Evolutionary conservation across 176 grass and related monocot genomes (phyloP), one percentile per base, ranked within the genome.

Genomic region (Thinopyrum elongatum): DNA sequence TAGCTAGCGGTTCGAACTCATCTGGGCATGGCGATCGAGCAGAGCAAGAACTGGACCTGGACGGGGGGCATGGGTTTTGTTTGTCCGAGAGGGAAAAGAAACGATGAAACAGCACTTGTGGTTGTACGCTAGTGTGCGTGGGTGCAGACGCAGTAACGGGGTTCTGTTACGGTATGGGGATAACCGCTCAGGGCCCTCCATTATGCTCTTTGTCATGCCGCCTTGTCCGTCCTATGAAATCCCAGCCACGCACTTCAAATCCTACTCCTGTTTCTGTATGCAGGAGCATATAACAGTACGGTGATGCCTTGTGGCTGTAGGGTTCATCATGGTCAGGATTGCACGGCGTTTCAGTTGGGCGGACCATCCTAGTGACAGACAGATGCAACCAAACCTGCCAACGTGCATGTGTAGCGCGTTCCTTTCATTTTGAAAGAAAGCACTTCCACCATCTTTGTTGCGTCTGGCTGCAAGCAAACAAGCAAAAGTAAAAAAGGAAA

Each of bases 161-260:
- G 58, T 87, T 26, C 36, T 42, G 69, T 72, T 90, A 64, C 34
- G 65, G 65, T 83, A 72, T 66, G 73, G 75, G 71, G 28, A 41
- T 69, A 51, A 86, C 36, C 30, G 57, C 55, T 65, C 59, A 79
- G 42, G 80, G 80, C 75, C 80, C 58, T 83, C 80, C 67, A 68
- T 49, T 60, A 87, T 84, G 89, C 89, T 87, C 51, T 83, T 79
- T 90, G 80, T 83, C 80, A 90, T 80, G 66, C 80, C 65, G 33
- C 67, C 74, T 47, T 87, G 84, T 80, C 83, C 83, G 84, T 80
- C 83, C 83, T 11, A 78, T 12, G n/a, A 76, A 80, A 76, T 53
- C 28, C 38, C 38, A 44, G 70, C 70, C 70, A 74, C 8, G 59
- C 76, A 31, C 15, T 76, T 7, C 22, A 36, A 36, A 36, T 58